Evolutionary conservation across 176 grass and related monocot genomes (phyloP).

Genomic region (Cenchrus purpureus): DNA sequence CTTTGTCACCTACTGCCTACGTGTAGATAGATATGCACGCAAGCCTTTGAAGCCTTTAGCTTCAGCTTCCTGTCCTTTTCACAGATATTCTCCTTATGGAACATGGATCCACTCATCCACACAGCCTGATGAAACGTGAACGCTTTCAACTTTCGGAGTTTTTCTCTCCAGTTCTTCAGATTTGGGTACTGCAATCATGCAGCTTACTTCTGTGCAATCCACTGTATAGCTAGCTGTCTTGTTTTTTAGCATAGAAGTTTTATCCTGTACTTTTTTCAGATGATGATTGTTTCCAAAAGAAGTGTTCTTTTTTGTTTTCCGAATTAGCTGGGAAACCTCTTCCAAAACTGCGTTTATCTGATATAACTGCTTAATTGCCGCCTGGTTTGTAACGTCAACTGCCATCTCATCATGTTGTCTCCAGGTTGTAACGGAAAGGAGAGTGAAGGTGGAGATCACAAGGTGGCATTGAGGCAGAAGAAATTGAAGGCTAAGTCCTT

Average conservation of each 20-base stretch:
- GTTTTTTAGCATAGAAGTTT: background rate
- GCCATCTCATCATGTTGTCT: conserved; percentile 18
- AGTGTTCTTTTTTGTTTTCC: background rate
- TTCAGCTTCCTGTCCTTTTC: conserved; percentile 38
- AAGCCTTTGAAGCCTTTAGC: conserved; percentile 19
- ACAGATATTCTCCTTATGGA: background rate
- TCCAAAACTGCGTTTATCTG: conserved; percentile 7
- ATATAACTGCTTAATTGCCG: background rate
- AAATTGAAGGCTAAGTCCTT: conserved; percentile 52
- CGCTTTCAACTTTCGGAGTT: background rate
- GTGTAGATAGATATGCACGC: conserved; percentile 51
- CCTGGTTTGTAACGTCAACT: background rate
- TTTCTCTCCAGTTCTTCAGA: background rate
- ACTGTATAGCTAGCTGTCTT: background rate
- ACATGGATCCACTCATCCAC: background rate
- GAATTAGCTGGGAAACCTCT: background rate
- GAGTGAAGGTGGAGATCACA: conserved; percentile 30
- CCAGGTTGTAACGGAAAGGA: conserved; percentile 35
- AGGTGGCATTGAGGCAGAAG: conserved; percentile 38
- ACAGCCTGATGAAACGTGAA: background rate
- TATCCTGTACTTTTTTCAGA: background rate
- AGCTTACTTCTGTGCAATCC: background rate
- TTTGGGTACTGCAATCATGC: background rate
- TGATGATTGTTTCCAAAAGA: background rate
- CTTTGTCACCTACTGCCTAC: conserved; percentile 55